phyloP scores from a whole-genome alignment of 2,329 filamentous ascomycete genomes.

The Coniochaeta hoffmannii region DNA sequence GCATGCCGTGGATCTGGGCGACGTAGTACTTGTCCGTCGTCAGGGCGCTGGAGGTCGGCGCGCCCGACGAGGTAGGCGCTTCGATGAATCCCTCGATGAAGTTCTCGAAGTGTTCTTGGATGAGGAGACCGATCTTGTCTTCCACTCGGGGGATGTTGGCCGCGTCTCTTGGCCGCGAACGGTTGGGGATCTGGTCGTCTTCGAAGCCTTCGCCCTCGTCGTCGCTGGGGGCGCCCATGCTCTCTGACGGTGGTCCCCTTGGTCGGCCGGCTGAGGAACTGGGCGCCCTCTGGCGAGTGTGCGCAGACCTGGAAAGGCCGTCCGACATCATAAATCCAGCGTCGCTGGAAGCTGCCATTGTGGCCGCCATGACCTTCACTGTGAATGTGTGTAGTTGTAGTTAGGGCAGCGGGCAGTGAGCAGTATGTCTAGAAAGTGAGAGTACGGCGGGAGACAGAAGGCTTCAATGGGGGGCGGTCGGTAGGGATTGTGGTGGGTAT shows the following conservation, averaged over 20 bases:
- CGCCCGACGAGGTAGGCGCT: conserved; percentile 55
- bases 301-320: conserved; percentile 35
- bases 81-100: conserved; percentile 77
- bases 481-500: neutral
- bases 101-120: conserved; percentile 69
- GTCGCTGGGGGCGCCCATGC: conserved; percentile 51
- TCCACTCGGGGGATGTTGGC: conserved; percentile 62
- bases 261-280: conserved; percentile 47
- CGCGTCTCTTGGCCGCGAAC: conserved; percentile 37
- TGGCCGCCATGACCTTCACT: conserved; percentile 12
- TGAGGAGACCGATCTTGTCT: conserved; percentile 66
- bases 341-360: conserved; percentile 49
- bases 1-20: conserved; percentile 73
- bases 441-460: neutral
- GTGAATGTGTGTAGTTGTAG: neutral
- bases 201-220: conserved; percentile 56
- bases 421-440: neutral
- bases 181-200: conserved; percentile 54
- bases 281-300: conserved; percentile 34
- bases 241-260: conserved; percentile 56
- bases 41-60: conserved; percentile 60
- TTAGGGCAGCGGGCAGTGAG: neutral
- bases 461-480: neutral
- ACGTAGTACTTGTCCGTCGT: conserved; percentile 80
- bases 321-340: conserved; percentile 52